Percentiles rank a stretch among this genome's conserved stretches.
These are phyloP conservation scores for Populus hybrid DNA, from an alignment of 441 rosid genomes.

Conservation along the genomic window DNA sequence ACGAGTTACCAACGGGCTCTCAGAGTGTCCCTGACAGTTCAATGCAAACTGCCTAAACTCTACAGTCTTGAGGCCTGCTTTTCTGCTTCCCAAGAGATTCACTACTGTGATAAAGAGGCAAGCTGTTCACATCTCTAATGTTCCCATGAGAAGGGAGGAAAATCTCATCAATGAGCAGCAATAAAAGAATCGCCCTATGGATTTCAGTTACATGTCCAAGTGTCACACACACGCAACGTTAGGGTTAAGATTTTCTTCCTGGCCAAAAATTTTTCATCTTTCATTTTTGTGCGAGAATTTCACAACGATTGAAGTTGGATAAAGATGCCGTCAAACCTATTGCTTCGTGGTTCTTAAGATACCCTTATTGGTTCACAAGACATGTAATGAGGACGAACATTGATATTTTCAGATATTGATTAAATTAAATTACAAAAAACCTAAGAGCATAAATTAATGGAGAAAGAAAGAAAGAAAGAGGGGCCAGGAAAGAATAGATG, in stretches of 20 bases:
- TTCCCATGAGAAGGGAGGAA: not conserved
- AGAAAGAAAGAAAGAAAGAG: not conserved
- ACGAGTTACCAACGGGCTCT: too few species aligned
- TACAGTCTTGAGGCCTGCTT: not conserved
- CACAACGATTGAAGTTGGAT: not conserved
- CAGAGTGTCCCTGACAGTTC: too few species aligned
- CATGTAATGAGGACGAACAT: not conserved
- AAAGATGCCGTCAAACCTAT: not conserved
- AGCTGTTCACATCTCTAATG: not conserved
- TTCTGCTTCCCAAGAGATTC: not conserved
- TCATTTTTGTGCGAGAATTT: not conserved
- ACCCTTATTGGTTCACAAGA: not conserved
- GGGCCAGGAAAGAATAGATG: not conserved
- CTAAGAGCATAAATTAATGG: slow-evolving; percentile 17
- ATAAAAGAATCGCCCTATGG: not conserved
- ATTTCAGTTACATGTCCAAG: too few species aligned
- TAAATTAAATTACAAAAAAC: slow-evolving; percentile 21
- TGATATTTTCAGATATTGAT: slow-evolving; percentile 10
- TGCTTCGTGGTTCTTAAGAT: not conserved
- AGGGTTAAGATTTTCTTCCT: not conserved
- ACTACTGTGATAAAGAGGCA: not conserved
- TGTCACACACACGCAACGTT: too few species aligned
- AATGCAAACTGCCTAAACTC: too few species aligned
- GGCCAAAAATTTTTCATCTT: too few species aligned
- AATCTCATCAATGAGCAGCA: too few species aligned